These are phyloP conservation scores for Aspergillus conjunctus DNA, from an alignment of 495 filamentous ascomycete species.

Conservation along the genomic window DNA sequence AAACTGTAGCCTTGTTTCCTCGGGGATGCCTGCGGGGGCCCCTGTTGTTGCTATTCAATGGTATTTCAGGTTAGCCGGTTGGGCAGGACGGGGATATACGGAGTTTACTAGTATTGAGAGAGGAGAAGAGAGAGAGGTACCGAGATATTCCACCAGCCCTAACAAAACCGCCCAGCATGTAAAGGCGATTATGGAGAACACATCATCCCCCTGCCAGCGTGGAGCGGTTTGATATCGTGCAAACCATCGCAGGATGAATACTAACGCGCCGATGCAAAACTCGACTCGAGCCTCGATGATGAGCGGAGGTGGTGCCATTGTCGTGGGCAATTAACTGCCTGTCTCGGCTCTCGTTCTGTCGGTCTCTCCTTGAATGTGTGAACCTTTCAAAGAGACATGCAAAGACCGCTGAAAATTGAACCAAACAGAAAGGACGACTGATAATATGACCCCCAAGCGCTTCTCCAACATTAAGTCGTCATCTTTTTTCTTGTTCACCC, in stretches of 20 bases:
- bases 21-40: slow-evolving; percentile 4
- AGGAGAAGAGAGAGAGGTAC: no score
- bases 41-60: slow-evolving; percentile 4
- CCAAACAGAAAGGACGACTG: background rate
- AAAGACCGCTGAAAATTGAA: background rate
- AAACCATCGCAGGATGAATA: slow-evolving; percentile 3
- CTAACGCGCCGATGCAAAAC: slow-evolving; percentile 1
- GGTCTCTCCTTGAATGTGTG: background rate
- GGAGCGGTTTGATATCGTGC: slow-evolving; percentile 6
- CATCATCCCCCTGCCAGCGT: slow-evolving; percentile 6
- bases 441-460: background rate
- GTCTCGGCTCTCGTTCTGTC: background rate
- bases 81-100: background rate
- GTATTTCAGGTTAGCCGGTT: background rate
- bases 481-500: background rate
- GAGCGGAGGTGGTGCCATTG: background rate
- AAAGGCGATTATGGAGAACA: slow-evolving; percentile 8
- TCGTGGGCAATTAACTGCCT: background rate
- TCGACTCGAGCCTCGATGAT: slow-evolving; percentile 5
- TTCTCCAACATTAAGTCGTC: background rate
- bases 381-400: background rate
- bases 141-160: slow-evolving; percentile 1
- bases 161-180: slow-evolving; percentile 2
- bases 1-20: slow-evolving; percentile 1
- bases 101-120: slow-evolving; percentile 3